Evolutionary conservation across 345 rosid species (phyloP), one percentile per base, ranked within the genome.

Genomic region (Ricinus communis): DNA sequence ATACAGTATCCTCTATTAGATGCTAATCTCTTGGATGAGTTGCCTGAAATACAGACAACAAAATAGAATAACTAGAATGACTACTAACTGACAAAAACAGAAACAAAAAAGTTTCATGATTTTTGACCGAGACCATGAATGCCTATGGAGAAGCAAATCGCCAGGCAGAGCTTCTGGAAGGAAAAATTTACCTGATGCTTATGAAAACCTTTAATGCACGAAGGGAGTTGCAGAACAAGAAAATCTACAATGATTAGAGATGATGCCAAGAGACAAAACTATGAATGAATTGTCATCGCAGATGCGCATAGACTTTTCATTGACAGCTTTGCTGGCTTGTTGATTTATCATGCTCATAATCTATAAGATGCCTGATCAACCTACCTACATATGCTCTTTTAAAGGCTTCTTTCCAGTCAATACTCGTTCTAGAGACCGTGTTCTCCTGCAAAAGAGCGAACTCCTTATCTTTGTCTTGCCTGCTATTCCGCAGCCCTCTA

Each of bases 401-500:
- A 69, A 90, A 90, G 54, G 84, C 84, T 59, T 85, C 87, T 80
- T 76, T 86, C 90, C 88, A 94, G 71, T 86, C 84, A 71, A 80
- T 61, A 79, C 18, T 46, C 15, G 81, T 33, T 56, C 52, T 65
- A 2, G 75, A 54, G 50, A 66, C 55, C 8, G 15, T 9, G 36
- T 41, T 68, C 5, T 56, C 80, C 36, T 5, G 36, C 25, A 57
- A 60, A 50, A 47, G 40, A 7, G 45, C 53, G 36, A 16, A 55
- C 27, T 18, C 66, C 47, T 64, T 68, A 68, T 66, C 68, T 22
- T 45, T 55, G 18, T 21, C 16, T 31, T 13, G 63, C 49, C 27
- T 61, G 18, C 38, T 45, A 6, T 60, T 40, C 15, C 16, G 70
- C n/a, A n/a, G n/a, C 68, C 10, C 72, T 5, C 63, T 70, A 21